Conservation (phyloP, 164 flowering plant species). For the Chimonanthus praecox region DNA sequence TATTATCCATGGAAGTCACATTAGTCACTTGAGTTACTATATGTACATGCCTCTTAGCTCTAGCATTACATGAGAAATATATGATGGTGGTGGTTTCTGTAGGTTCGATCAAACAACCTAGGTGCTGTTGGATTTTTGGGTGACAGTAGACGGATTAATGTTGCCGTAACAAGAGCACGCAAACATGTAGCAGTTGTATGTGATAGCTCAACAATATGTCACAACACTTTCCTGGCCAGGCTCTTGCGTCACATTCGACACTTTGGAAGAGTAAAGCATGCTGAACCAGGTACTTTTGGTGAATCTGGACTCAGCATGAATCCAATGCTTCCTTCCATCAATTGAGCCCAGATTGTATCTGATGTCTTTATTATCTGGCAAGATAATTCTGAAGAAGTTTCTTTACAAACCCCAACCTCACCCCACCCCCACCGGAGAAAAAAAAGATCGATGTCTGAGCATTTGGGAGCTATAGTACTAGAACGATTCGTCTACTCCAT, state of each 20-base stretch:
- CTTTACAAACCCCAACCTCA: neutral
- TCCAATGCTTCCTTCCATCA: constrained; percentile 57
- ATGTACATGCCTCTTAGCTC: neutral
- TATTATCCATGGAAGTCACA: neutral
- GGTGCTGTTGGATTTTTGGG: constrained; percentile 97
- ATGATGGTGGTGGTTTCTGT: constrained; percentile 4
- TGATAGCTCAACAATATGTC: constrained; percentile 94
- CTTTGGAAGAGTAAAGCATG: constrained; percentile 78
- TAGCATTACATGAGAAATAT: neutral
- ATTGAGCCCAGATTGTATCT: constrained; percentile 7
- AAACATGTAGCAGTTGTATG: constrained; percentile 84
- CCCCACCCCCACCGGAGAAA: too few relatives aligned
- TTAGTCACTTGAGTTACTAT: neutral
- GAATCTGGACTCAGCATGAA: constrained; percentile 74
- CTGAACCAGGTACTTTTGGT: constrained; percentile 61
- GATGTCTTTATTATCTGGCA: neutral
- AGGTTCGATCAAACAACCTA: constrained; percentile 87
- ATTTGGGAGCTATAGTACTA: too few relatives aligned
- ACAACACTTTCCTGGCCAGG: constrained; percentile 85
- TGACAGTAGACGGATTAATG: constrained; percentile 88
- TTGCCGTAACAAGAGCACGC: constrained; percentile 90
- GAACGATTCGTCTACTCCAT: too few relatives aligned
- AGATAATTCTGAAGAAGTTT: neutral
- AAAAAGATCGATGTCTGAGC: too few relatives aligned
- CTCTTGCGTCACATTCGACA: constrained; percentile 84